Base-by-base conservation (phyloP, 768 basidiomycete genomes). In the Phlebiopsis flavidoalba region DNA sequence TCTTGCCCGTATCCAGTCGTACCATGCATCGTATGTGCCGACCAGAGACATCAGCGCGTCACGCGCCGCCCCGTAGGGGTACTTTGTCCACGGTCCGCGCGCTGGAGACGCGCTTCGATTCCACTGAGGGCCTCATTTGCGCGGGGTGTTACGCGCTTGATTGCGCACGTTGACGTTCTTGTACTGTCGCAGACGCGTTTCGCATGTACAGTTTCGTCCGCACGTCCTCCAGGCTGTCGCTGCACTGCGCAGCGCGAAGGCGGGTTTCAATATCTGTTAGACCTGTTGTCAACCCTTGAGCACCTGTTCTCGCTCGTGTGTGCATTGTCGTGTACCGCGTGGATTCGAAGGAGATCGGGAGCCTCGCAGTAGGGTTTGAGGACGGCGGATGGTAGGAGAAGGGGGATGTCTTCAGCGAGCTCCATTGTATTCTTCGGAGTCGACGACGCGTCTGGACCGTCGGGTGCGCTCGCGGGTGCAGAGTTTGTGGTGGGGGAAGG, bases 331-430 rank as follows among this genome's bases (percentile, higher is more conserved):
- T n/a, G n/a, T n/a, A n/a, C n/a, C n/a, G n/a, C n/a, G n/a, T n/a
- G n/a, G n/a, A n/a, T n/a, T n/a, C n/a, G n/a, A n/a, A n/a, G n/a
- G n/a, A n/a, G n/a, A n/a, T n/a, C n/a, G n/a, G n/a, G n/a, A n/a
- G n/a, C n/a, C n/a, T n/a, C n/a, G n/a, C n/a, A n/a, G n/a, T n/a
- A n/a, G n/a, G n/a, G n/a, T 21, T 19, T 49, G 6, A 49, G 17
- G 1, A 19, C 19, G 17, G 10, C 59, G 3, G 71, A 72, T 0
- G 72, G 70, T 3, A 71, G 62, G 22, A 63, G 53, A 3, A 70
- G 58, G 12, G 35, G 57, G 12, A 62, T 63, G 10, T 48, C 19
- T 40, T 71, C 67, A 1, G 66, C 46, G 17, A 53, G 66, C 12
- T 60, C 49, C 36, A n/a, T 0, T 40, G 8, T n/a, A 5, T 14